These are phyloP conservation scores for Parastagonospora avenae DNA, from an alignment of 2,329 filamentous ascomycete genomes.

Conservation along the genomic window DNA sequence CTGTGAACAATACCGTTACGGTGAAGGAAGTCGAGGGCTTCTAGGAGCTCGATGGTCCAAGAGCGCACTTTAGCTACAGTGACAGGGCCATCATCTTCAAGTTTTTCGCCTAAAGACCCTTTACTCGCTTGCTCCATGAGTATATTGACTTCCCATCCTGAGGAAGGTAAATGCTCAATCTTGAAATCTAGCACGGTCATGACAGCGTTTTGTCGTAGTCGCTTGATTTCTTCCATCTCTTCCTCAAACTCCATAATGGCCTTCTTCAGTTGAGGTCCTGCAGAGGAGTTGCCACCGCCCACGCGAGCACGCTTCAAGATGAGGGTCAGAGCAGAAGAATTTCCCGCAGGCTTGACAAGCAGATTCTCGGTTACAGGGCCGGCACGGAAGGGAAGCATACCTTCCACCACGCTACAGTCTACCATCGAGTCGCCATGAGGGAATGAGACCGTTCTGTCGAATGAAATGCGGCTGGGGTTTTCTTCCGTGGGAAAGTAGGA, in stretches of 20 bases:
- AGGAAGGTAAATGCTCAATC: constrained; percentile 60
- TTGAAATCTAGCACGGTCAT: constrained; percentile 83
- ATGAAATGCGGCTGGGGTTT: constrained; percentile 55
- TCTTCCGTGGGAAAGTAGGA: constrained; percentile 48
- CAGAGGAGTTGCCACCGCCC: constrained; percentile 60
- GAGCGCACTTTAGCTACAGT: constrained; percentile 77
- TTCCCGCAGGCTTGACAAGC: constrained; percentile 70
- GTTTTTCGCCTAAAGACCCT: constrained; percentile 79
- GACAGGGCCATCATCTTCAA: constrained; percentile 78
- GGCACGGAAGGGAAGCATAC: constrained; percentile 66
- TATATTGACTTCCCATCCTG: constrained; percentile 73
- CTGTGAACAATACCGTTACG: constrained; percentile 83
- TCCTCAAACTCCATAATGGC: constrained; percentile 77
- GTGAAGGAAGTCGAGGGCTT: constrained; percentile 86
- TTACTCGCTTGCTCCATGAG: constrained; percentile 79
- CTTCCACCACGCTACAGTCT: constrained; percentile 72
- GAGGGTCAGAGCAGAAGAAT: constrained; percentile 59
- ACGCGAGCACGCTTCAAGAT: constrained; percentile 62
- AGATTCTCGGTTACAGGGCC: constrained; percentile 72
- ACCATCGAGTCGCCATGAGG: constrained; percentile 66
- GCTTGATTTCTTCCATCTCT: constrained; percentile 75
- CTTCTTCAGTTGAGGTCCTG: constrained; percentile 72
- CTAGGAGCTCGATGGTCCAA: constrained; percentile 90
- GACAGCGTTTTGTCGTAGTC: constrained; percentile 75
- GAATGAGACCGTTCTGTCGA: constrained; percentile 70